Base-by-base conservation (phyloP, 108 stramenopile genomes). In the Pseudonitzschia delicatissima region DNA sequence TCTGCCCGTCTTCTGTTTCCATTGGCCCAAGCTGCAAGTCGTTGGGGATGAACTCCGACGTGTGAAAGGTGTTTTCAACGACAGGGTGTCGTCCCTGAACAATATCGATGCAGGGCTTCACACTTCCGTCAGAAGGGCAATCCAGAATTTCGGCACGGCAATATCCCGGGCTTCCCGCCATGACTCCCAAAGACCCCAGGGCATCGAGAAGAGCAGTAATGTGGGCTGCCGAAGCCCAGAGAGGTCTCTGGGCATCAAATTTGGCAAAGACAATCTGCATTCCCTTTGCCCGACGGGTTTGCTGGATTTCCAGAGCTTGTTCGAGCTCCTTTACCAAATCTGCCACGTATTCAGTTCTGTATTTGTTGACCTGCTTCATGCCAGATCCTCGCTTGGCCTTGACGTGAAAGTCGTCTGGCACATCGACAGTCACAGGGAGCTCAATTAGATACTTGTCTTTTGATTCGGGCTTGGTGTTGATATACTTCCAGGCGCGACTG, bases 391-490 rank as follows among this genome's bases (percentile, higher is more conserved):
- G 80, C 69, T 96, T 96, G 17, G 79, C 94, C 77, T 91, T 93
- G 61, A 96, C 80, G 45, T 78, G 60, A 55, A 95, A 89, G 33
- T 80, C 80, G 45, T 88, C 79, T 23, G 98, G 98, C 18, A 99
- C 97, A 39, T 87, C 67, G 9, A 99, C 60, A 36, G 63, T 62
- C 8, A 64, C 82, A 8, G 92, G 94, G 5, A 96, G 78, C 61
- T 96, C 94, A 71, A 96, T 96, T 62, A 93, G 68, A 61, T 93
- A 99, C 50, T 97, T 96, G 78, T 99, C 99, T 76, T 97, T 98
- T 26, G 87, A 80, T 29, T 91, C 92, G 35, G 88, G 87, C 48
- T 93, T 96, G 52, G 59, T 72, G 64, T 94, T 94, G 63, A 91
- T 77, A 62, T 93, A 94, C 65, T 87, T 92, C 91, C 90, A 93